Evolutionary conservation across 331 rosid species (phyloP).

Genomic region (Telfairia occidentalis): DNA sequence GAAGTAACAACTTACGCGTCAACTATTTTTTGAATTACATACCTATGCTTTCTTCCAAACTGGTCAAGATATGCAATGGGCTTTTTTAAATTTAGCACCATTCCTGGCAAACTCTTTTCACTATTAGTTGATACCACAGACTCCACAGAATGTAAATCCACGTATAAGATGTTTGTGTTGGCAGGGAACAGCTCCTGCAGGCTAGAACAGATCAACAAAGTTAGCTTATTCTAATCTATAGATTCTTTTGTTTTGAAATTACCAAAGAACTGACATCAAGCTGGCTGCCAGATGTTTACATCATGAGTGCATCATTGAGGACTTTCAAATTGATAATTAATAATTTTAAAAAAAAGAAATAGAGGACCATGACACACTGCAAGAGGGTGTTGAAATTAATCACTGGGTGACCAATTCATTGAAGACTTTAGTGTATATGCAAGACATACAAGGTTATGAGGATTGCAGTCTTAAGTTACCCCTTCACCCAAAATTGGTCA

Average conservation of each 20-base stretch:
- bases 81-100: slow-evolving; percentile 91
- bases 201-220: slow-evolving; percentile 43
- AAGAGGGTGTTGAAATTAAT: not conserved
- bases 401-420: not conserved
- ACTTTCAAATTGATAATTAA: not conserved
- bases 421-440: not conserved
- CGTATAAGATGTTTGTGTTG: slow-evolving; percentile 85
- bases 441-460: not conserved
- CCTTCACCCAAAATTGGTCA: too few species aligned
- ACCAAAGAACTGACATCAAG: not conserved
- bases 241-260: not conserved
- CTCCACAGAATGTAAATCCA: slow-evolving; percentile 81
- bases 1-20: not conserved
- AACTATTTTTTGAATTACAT: not conserved
- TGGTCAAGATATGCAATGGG: slow-evolving; percentile 57
- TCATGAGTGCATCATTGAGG: not conserved
- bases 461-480: not conserved
- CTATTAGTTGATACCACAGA: slow-evolving; percentile 53
- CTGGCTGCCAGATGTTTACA: not conserved
- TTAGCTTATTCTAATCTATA: not conserved
- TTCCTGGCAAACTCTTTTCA: slow-evolving; percentile 80
- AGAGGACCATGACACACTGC: not conserved
- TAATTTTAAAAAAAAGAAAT: not conserved
- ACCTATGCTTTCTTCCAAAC: slow-evolving; percentile 62
- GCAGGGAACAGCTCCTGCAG: slow-evolving; percentile 88